Percentiles rank a stretch among this genome's conserved stretches.
Conservation (phyloP, 2,329 filamentous ascomycete species). For the Curvularia sp. region DNA sequence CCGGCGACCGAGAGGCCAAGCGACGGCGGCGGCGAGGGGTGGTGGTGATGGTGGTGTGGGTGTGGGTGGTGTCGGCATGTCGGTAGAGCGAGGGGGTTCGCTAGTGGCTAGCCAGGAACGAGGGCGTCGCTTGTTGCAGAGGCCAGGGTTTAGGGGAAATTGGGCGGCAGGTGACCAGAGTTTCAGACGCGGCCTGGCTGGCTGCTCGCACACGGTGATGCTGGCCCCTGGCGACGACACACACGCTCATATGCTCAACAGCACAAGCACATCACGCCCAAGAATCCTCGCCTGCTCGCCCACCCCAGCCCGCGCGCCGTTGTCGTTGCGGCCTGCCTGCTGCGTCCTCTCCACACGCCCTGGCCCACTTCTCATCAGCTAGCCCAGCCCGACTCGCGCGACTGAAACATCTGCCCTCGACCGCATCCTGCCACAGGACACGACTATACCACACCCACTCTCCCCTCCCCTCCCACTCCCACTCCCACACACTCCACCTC, state of each 20-base stretch:
- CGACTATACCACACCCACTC: neutral
- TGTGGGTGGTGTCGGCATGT: conserved; percentile 1
- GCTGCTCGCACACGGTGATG: too few relatives aligned
- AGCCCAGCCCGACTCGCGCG: conserved; percentile 14
- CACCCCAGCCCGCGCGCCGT: neutral
- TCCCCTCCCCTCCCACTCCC: neutral
- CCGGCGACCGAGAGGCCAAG: conserved; percentile 2
- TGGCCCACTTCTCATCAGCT: conserved; percentile 6
- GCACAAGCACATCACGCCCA: neutral
- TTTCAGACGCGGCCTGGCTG: conserved; percentile 20
- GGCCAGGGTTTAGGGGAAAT: conserved; percentile 20
- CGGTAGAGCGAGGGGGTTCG: neutral
- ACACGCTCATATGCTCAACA: neutral
- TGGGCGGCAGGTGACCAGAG: conserved; percentile 20
- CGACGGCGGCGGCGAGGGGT: neutral
- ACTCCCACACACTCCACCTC: neutral
- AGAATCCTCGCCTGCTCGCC: neutral
- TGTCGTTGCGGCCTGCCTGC: conserved; percentile 3
- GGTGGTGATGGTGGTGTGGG: neutral
- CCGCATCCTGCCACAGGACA: too few relatives aligned
- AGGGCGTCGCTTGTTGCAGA: conserved; percentile 9
- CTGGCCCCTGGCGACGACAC: neutral
- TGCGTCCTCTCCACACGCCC: conserved; percentile 9
- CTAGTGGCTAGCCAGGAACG: conserved; percentile 22
- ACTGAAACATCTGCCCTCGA: conserved; percentile 31